These are phyloP conservation scores for Tulasnella sp. DNA, from an alignment of 768 basidiomycete species.

Conservation along the genomic window DNA sequence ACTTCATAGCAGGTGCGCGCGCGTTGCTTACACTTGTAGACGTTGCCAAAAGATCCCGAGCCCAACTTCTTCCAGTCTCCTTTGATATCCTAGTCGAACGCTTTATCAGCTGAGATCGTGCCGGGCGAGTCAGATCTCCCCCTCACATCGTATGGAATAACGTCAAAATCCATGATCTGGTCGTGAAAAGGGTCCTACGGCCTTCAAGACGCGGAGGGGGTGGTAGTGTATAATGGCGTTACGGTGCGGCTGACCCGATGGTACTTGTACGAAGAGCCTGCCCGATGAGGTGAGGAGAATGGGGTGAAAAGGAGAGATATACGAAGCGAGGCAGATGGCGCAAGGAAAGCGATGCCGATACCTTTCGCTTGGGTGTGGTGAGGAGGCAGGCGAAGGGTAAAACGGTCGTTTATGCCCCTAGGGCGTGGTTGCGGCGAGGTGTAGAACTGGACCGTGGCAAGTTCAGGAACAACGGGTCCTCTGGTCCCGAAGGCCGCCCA, in stretches of 20 bases:
- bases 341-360: slow-evolving; percentile 3
- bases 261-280: slow-evolving; percentile 16
- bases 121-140: not conserved
- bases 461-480: not conserved
- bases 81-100: slow-evolving; percentile 64
- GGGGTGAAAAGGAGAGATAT: slow-evolving; percentile 10
- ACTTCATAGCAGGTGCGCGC: not conserved
- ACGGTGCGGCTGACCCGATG: not conserved
- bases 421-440: slow-evolving; percentile 17
- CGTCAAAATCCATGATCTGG: slow-evolving; percentile 59
- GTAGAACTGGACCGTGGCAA: slow-evolving; percentile 16
- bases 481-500: not conserved
- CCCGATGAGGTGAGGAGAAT: slow-evolving; percentile 16
- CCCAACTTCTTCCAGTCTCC: slow-evolving; percentile 89
- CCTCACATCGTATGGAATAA: slow-evolving; percentile 80
- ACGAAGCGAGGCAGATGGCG: slow-evolving; percentile 15
- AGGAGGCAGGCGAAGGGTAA: slow-evolving; percentile 5
- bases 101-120: slow-evolving; percentile 31
- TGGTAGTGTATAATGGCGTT: not conserved
- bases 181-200: slow-evolving; percentile 1
- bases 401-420: not conserved
- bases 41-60: slow-evolving; percentile 91
- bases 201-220: slow-evolving; percentile 18
- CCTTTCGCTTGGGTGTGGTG: slow-evolving; percentile 10
- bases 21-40: slow-evolving; percentile 70